Evolutionary conservation across 306 rosid genomes (phyloP).

Genomic region (Cicer chorassanicum): DNA sequence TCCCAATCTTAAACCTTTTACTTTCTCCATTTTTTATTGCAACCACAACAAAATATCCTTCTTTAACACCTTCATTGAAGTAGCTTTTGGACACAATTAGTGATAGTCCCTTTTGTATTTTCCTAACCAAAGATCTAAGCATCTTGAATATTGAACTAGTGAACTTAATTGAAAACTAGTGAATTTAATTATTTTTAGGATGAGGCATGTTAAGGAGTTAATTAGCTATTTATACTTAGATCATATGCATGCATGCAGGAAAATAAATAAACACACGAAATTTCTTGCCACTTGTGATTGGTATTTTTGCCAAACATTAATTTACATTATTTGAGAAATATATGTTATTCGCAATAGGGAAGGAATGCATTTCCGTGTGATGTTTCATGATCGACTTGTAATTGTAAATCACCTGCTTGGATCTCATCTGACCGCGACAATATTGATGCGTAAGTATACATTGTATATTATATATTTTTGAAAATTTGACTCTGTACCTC

Average conservation of each 20-base stretch:
- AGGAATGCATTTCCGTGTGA: no score
- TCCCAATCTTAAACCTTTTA: neutral
- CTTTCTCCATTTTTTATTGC: neutral
- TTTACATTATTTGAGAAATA: neutral
- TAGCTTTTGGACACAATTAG: neutral
- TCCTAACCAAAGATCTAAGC: neutral
- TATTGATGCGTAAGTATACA: no score
- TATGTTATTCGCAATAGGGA: neutral
- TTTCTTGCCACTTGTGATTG: neutral
- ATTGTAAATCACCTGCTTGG: no score
- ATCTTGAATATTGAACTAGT: neutral
- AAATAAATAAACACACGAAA: neutral
- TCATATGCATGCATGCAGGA: neutral
- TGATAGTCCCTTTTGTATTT: neutral
- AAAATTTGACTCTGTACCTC: no score
- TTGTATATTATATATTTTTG: no score
- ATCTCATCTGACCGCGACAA: no score
- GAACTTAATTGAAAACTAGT: neutral
- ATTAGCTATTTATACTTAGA: neutral
- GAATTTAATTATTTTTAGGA: neutral
- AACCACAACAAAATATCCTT: neutral
- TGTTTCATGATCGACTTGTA: no score
- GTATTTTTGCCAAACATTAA: neutral
- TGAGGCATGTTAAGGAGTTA: neutral
- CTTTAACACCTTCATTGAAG: neutral